A percentile compares a stretch with the other conserved stretches of the same genome.
These are phyloP conservation scores for Pseudoturritis turrita DNA, from an alignment of 345 rosid species.

Conservation along the genomic window DNA sequence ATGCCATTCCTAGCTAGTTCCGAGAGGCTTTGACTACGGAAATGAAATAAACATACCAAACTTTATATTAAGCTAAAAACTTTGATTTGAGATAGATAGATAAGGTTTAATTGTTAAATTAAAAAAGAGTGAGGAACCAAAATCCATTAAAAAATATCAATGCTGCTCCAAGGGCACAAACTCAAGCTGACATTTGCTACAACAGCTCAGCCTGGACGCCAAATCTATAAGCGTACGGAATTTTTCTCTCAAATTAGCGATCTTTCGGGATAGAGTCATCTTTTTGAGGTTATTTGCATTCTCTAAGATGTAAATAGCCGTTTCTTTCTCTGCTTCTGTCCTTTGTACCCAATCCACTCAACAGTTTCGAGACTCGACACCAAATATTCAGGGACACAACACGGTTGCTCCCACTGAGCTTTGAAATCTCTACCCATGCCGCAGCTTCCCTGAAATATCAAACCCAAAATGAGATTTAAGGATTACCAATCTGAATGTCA, in stretches of 20 bases:
- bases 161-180: neutral
- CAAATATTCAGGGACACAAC: neutral
- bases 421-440: neutral
- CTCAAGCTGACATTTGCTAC: neutral
- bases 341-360: neutral
- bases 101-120: too few species aligned
- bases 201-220: neutral
- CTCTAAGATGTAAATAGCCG: neutral
- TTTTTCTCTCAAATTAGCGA: neutral
- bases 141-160: neutral
- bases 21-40: too few species aligned
- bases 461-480: neutral
- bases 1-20: too few species aligned
- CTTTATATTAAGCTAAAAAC: too few species aligned
- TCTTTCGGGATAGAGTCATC: neutral
- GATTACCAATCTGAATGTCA: too few species aligned
- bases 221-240: neutral
- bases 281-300: neutral
- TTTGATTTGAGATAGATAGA: too few species aligned
- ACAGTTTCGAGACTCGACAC: neutral
- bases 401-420: neutral
- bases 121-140: neutral
- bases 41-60: too few species aligned
- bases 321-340: neutral
- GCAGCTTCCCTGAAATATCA: neutral